Evolutionary conservation across 345 rosid genomes (phyloP), one percentile per base, ranked within the genome.

Genomic region (Cardamine chenopodiifolia): DNA sequence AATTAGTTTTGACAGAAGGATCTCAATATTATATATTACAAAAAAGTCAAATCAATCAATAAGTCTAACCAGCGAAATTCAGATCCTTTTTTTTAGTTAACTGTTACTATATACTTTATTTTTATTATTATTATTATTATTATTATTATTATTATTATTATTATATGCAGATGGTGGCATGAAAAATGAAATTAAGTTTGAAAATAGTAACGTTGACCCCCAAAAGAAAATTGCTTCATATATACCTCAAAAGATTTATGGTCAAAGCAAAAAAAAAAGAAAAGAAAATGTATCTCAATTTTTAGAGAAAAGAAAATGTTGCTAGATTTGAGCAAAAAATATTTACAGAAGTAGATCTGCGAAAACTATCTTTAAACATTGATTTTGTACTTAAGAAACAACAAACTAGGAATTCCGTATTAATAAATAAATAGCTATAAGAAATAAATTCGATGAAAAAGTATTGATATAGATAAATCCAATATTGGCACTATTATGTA

Each of bases 141-240:
- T n/a, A n/a, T n/a, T n/a, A n/a, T 31, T 31, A 31, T 48, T 19
- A 20, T 17, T 3, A 50, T 63, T 18, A 25, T 55, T 53, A 31
- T 18, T 20, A 5, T 18, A 26, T 39, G n/a, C 49, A 35, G 28
- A 37, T 26, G 18, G 22, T 60, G 40, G 68, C 29, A 39, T 71
- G 40, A 35, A 48, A 45, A 70, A 15, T 15, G 60, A 26, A 71
- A 37, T 17, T 13, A 26, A 34, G 10, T 10, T 37, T 25, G 40
- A 11, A 48, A 34, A 60, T 37, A 25, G 29, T 25, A 49, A 62
- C 50, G 42, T 49, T 61, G 50, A 61, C 68, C 28, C 6, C 17
- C 18, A 10, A 59, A 50, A 71, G 7, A 37, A 42, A 57, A 4
- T 29, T 23, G 50, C 23, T 34, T 50, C 59, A 52, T 53, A 25